Percentiles rank a stretch among this genome's conserved stretches.
These are phyloP conservation scores for Blakeslea trispora DNA, from an alignment of 371 early-diverging fungal genomes.

Conservation along the genomic window DNA sequence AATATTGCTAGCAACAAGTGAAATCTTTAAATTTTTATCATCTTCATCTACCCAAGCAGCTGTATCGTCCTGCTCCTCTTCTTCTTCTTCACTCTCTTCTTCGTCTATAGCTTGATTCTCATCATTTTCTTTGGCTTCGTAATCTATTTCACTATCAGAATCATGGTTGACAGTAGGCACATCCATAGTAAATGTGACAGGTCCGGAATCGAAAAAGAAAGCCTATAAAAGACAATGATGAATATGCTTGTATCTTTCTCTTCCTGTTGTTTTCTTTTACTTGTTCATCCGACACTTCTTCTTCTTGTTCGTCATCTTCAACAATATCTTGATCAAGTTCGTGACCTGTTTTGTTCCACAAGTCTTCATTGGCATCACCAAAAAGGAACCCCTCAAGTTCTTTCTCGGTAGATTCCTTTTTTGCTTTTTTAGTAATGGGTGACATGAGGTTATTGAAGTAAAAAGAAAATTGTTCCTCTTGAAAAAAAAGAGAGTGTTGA, in stretches of 20 bases:
- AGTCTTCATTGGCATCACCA: slow-evolving; percentile 50
- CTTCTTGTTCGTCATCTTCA: slow-evolving; percentile 18
- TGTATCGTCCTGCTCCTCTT: slow-evolving; percentile 20
- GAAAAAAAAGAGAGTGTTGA: no score
- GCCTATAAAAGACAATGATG: slow-evolving; percentile 22
- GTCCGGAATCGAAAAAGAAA: slow-evolving; percentile 51
- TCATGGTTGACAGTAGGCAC: slow-evolving; percentile 18
- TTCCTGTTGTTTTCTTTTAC: slow-evolving; percentile 33
- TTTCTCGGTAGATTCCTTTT: slow-evolving; percentile 47
- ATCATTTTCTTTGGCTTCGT: slow-evolving; percentile 30
- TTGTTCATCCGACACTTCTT: slow-evolving; percentile 6
- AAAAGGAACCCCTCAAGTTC: slow-evolving; percentile 70
- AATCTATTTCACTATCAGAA: slow-evolving; percentile 23
- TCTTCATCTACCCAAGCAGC: slow-evolving; percentile 84
- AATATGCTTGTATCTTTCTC: no score
- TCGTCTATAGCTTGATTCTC: slow-evolving; percentile 14
- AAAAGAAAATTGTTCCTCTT: no score
- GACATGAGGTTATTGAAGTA: slow-evolving; percentile 7
- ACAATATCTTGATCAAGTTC: slow-evolving; percentile 23
- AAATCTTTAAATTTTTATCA: slow-evolving; percentile 65
- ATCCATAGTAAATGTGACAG: slow-evolving; percentile 29
- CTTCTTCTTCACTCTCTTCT: slow-evolving; percentile 27
- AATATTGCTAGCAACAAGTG: slow-evolving; percentile 63
- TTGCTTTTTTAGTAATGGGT: slow-evolving; percentile 25
- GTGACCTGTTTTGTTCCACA: slow-evolving; percentile 40